Evolutionary conservation across 495 filamentous ascomycete genomes (phyloP), one percentile per base, ranked within the genome.

Genomic region (Cryomyces minteri): DNA sequence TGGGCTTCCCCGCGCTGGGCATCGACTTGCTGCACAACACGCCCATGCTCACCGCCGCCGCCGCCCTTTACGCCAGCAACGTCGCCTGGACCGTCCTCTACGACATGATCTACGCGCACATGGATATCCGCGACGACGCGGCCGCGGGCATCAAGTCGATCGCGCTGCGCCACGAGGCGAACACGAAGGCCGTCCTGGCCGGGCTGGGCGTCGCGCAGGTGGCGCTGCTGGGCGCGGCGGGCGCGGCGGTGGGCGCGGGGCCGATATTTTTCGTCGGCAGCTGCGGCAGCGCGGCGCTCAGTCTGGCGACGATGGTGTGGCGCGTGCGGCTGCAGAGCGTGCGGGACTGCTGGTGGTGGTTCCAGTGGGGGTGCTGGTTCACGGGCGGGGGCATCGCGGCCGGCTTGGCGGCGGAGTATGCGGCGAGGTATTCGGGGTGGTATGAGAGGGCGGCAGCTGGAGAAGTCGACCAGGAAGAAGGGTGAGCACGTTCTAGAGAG

Each of bases 31-130:
- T 90, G 10, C 53, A 65, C 28, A 79, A 93, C 49, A 60, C 59
- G 18, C 58, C 73, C 29, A 77, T 84, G 11, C 58, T 83, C 49
- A 63, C 70, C 37, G 74, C 82, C 0, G 82, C 87, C 7, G 76
- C 68, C 4, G 71, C 77, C 30, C 65, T 98, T 38, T 96, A 96
- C 61, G 65, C 73, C 11, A 88, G 82, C 50, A 94, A 88, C 55
- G 67, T 94, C 29, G 77, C 87, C 0, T 98, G 90, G 90, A 94
- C 90, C 7, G 74, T 96, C 38, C 58, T 95, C 46, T 98, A 96
- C 60, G 90, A 98, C 63, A 95, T 94, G 80, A 93, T 98, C 14
- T 98, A 98, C 63, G 90, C 92, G 32, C 88, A 95, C 63, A 94
- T 95, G 81, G 90, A 98, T 51, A 88, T 98, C 59, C 82, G 80